Evolutionary conservation across 2,329 filamentous ascomycete species (phyloP), one percentile per base, ranked within the genome.

Genomic region (Fusarium luffae): DNA sequence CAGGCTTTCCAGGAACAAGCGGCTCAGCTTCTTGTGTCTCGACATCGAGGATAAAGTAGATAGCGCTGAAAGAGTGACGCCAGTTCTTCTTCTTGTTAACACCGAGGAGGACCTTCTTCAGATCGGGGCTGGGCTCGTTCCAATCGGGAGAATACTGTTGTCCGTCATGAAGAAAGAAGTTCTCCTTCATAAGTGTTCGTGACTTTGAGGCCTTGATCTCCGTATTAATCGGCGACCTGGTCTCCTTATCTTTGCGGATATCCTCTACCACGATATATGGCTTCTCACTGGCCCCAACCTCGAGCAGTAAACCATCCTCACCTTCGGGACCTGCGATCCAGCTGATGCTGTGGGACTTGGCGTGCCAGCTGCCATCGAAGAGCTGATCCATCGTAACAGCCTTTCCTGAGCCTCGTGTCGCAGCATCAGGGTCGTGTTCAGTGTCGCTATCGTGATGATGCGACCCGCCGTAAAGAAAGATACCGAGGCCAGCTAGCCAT

Each of bases 31-130:
- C 86, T 78, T 98, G 94, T 1, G 89, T 90, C 32, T 88, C 89
- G 27, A 99, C 96, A 77, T 99, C 92, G 70, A 98, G 92, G 63
- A 99, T 90, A 89, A 92, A 99, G 82, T 98, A 99, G 27, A 87
- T 84, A 1, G 91, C 95, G 12, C 90, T 94, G 75, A 88, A 94
- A 1, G 95, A 98, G 79, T 98, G 92, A 70, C 96, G 90, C 92
- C 94, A 99, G 74, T 96, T 94, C 74, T 88, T 89, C 78, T 92
- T 81, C 23, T 83, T 78, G 54, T 93, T 84, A 11, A 93, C 93
- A 51, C 90, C 86, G n/a, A 98, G 82, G 54, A 99, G 85, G 5
- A 99, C 93, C 78, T 93, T 95, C 75, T 90, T 93, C 78, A 97
- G 85, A 78, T 98, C 89, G 28, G 90, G 88, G 76, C 93, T 98